Conservation (phyloP, 2,329 filamentous ascomycete species). For the Fusarium vanettenii region DNA sequence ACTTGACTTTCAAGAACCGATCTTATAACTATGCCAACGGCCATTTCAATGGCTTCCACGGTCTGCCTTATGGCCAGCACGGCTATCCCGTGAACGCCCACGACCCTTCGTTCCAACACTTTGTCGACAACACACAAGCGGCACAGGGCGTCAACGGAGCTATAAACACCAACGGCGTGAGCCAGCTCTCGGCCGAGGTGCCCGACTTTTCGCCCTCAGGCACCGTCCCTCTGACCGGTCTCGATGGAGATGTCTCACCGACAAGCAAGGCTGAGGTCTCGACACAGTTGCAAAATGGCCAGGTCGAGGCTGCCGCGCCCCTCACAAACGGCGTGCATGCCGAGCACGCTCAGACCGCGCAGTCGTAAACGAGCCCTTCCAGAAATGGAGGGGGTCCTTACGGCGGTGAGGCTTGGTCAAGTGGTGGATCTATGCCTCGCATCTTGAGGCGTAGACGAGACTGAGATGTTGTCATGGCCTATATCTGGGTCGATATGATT, state of each 20-base stretch:
- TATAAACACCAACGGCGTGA: constrained; percentile 44
- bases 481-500: constrained; percentile 28
- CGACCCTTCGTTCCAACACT: constrained; percentile 45
- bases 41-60: constrained; percentile 48
- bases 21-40: constrained; percentile 40
- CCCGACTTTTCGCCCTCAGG: constrained; percentile 55
- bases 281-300: constrained; percentile 35
- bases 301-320: constrained; percentile 27
- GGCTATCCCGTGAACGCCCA: constrained; percentile 44
- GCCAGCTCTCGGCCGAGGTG: constrained; percentile 53
- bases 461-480: constrained; percentile 15
- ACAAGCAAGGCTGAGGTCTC: constrained; percentile 18
- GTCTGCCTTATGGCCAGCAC: constrained; percentile 48
- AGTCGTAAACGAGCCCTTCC: constrained; percentile 25
- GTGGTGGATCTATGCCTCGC: constrained; percentile 8
- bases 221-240: constrained; percentile 23
- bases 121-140: constrained; percentile 46
- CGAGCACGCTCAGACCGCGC: constrained; percentile 19
- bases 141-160: constrained; percentile 53
- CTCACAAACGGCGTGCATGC: constrained; percentile 46
- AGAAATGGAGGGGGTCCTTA: constrained; percentile 9
- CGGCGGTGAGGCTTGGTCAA: constrained; percentile 10
- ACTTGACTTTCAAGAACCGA: constrained; percentile 52
- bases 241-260: constrained; percentile 20
- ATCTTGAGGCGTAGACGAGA: constrained; percentile 6